A percentile compares a stretch with the other conserved stretches of the same genome.
phyloP scores from a whole-genome alignment of 2,329 filamentous ascomycete genomes.

The Fusarium marasasianum region DNA sequence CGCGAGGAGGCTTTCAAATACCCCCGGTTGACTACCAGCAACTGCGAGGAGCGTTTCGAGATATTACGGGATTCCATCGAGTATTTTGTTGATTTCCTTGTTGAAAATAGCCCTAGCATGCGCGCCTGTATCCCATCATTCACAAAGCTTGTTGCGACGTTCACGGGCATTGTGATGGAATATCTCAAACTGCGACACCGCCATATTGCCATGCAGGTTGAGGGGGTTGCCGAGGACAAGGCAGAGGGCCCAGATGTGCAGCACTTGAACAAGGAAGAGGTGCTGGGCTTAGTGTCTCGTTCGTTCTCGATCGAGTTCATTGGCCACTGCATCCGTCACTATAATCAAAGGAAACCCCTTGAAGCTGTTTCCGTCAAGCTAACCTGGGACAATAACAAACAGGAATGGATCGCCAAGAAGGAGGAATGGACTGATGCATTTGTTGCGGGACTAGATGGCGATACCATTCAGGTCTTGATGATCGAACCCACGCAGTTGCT shows the following conservation, averaged over 20 bases:
- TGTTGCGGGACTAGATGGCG: too few species aligned
- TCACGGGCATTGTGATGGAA: not conserved
- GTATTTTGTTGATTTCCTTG: fast-evolving
- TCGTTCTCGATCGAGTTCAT: not conserved
- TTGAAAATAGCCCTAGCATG: not conserved
- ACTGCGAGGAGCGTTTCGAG: not conserved
- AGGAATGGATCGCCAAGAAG: not conserved
- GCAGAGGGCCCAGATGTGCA: too few species aligned
- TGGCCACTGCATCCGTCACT: not conserved
- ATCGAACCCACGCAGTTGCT: not conserved
- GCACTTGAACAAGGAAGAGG: not conserved
- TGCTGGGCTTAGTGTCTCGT: not conserved
- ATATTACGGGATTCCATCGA: too few species aligned
- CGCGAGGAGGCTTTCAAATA: not conserved
- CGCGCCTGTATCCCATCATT: not conserved
- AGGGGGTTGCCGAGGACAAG: too few species aligned
- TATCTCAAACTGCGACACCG: not conserved
- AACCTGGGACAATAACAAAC: fast-evolving
- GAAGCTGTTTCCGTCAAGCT: not conserved
- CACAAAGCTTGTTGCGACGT: not conserved
- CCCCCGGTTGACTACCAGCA: not conserved
- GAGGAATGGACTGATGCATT: too few species aligned
- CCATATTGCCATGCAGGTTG: not conserved
- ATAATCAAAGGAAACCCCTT: too few species aligned
- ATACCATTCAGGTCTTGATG: not conserved